Base-by-base conservation (phyloP, 2,329 filamentous ascomycete species). In the Aspergillus transmontanensis region DNA sequence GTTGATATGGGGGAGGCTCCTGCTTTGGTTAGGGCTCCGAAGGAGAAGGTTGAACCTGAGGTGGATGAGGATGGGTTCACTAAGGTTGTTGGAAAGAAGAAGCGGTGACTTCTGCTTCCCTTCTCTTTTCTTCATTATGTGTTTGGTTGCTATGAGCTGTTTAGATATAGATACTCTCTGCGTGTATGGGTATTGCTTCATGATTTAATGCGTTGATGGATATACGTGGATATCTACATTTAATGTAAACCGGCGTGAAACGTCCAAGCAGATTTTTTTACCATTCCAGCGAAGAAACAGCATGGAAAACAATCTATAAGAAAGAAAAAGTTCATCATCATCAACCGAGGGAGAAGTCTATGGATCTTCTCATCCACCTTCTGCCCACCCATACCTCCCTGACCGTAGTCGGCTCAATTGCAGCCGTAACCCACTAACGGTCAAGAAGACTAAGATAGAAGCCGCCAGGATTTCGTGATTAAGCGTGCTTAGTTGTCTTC, bases 21-120 rank as follows among this genome's bases (percentile, higher is more conserved):
- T 9, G 78, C 84, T 51, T 77, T 90, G 66, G 85, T 88, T 46
- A 74, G 82, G 45, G 81, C 75, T 53, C 81, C 82, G 16, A 88
- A 84, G 75, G 87, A 91, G 76, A 91, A 88, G 79, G 77, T 82
- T 19, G 84, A 86, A 73, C 90, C 91, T 0, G 87, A 92, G 75
- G 83, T 94, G 53, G 91, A 94, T 76, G 90, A 93, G 68, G 91
- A 94, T 73, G 91, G 91, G 5, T 94, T 94, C 75, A 92, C 88
- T 19, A 92, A 86, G 78, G 90, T 93, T 68, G 85, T 88, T 60
- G 84, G 86, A 71, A 91, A 88, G 81, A 91, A 87, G 83, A 85
- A 83, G 81, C 84, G 80, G 75, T 75, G 71, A 72, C 66, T 59
- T 54, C 51, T 23, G 16, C 19, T 51, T 55, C 59, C 36, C 21